A percentile compares a stretch with the other conserved stretches of the same genome.
These are phyloP conservation scores for Allium fistulosum DNA, from an alignment of 106 monocot genomes.

Conservation along the genomic window DNA sequence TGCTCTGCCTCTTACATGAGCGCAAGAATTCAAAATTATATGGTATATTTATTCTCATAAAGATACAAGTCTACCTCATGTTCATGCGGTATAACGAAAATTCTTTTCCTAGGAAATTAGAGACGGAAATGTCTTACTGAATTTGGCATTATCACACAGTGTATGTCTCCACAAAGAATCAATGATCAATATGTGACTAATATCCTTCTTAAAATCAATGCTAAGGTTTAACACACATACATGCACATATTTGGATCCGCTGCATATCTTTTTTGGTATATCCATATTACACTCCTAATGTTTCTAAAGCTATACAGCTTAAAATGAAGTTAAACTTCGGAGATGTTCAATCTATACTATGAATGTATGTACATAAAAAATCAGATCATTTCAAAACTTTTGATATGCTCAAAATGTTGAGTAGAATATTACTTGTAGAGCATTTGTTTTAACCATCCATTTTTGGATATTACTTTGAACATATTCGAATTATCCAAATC, in stretches of 20 bases:
- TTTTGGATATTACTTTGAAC: too few relatives aligned
- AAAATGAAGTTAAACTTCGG: too few relatives aligned
- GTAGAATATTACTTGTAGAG: too few relatives aligned
- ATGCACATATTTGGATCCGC: too few relatives aligned
- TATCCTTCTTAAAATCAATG: conserved; percentile 86
- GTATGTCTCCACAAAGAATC: conserved; percentile 61
- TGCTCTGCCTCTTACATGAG: conserved; percentile 79
- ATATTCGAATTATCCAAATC: too few relatives aligned
- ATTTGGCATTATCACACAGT: conserved; percentile 84
- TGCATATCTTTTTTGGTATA: too few relatives aligned
- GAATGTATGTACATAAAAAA: too few relatives aligned
- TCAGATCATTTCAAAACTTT: not conserved
- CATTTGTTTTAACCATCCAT: too few relatives aligned
- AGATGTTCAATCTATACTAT: too few relatives aligned
- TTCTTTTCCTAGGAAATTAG: conserved; percentile 62
- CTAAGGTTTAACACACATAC: conserved; percentile 34
- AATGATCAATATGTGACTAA: conserved; percentile 89
- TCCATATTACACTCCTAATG: too few relatives aligned
- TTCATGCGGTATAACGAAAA: not conserved
- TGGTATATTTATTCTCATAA: conserved; percentile 29
- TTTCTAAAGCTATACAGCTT: too few relatives aligned
- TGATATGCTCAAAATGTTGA: too few relatives aligned
- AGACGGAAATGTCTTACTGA: conserved; percentile 77
- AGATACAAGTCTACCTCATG: not conserved
- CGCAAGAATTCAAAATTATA: conserved; percentile 83